Percentiles rank a stretch among this genome's conserved stretches.
Evolutionary conservation across 768 basidiomycete species (phyloP).

Genomic region (Pleurotus sapidus): DNA sequence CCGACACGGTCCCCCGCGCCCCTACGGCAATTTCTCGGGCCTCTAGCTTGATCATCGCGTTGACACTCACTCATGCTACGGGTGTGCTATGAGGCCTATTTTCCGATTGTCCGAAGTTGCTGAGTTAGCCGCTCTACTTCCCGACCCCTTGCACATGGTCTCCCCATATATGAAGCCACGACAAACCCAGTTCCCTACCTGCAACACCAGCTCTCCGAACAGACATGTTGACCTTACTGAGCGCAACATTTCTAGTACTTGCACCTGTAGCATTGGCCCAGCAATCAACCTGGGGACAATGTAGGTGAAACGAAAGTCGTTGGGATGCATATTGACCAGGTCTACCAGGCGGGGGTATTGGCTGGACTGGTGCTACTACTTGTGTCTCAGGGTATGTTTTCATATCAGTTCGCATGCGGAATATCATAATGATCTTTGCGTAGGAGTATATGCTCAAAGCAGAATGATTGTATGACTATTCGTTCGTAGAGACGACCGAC

Average conservation of each 20-base stretch:
- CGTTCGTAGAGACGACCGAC: background rate
- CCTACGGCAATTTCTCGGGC: too few species aligned
- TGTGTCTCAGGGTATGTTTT: conserved; percentile 35
- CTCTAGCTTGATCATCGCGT: too few species aligned
- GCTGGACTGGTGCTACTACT: conserved; percentile 39
- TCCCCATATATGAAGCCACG: too few species aligned
- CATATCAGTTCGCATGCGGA: background rate
- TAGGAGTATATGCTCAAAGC: conserved; percentile 19
- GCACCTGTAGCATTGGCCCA: conserved; percentile 17
- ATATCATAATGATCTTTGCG: background rate
- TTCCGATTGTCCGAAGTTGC: too few species aligned
- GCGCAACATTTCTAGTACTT: conserved; percentile 5
- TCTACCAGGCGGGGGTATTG: conserved; percentile 22
- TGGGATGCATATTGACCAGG: background rate
- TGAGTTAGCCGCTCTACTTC: too few species aligned
- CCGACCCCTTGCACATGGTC: too few species aligned
- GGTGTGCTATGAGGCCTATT: too few species aligned
- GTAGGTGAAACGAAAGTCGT: conserved; percentile 6
- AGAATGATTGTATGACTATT: conserved; percentile 25
- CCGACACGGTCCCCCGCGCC: too few species aligned
- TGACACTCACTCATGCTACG: too few species aligned
- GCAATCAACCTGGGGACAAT: conserved; percentile 20
- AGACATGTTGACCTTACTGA: background rate
- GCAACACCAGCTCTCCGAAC: too few species aligned
- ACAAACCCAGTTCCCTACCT: too few species aligned